Base-by-base conservation (phyloP, 345 rosid species). In the Camelina neglecta region DNA sequence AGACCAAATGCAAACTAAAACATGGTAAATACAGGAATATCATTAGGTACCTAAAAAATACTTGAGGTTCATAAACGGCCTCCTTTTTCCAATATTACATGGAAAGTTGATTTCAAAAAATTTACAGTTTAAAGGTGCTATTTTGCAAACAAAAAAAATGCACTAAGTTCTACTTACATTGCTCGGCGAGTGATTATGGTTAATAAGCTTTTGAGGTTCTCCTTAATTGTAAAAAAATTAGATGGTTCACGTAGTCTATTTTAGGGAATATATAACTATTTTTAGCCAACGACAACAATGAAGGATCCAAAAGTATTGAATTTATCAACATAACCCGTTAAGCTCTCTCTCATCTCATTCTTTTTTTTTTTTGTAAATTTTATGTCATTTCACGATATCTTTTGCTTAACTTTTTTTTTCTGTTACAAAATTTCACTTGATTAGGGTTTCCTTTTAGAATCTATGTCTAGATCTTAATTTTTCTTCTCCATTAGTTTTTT, bases 291-390 rank as follows among this genome's bases (percentile, higher is more conserved):
- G 50, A 59, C 42, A 21, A 75, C 59, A 76, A 69, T 61, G 70
- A 69, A 54, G 54, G 75, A 76, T 51, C 58, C 31, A 45, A 62
- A 75, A 54, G 11, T 69, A n/a, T 69, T 53, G 64, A 69, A 54
- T 51, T 56, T 11, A 53, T 68, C 57, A 60, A 51, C 74, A 50
- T 41, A 60, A 50, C n/a, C 69, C 61, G 18, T n/a, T 60, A 67
- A 74, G 33, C 65, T 57, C 67, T 74, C 78, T 38, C 50, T 53
- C 35, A 16, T 53, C 21, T 62, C 4, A n/a, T 7, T 41, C 12
- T 39, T 59, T 16, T 20, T 36, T 18, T 18, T 18, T 15, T 15
- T 41, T 10, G 42, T 39, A 58, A 33, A 8, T 53, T 61, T 60
- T 41, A 38, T 21, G 33, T 21, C 35, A 11, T 72, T 12, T 38